Evolutionary conservation across 352 stramenopile species (phyloP).

Genomic region (Phytopythium helicoides): DNA sequence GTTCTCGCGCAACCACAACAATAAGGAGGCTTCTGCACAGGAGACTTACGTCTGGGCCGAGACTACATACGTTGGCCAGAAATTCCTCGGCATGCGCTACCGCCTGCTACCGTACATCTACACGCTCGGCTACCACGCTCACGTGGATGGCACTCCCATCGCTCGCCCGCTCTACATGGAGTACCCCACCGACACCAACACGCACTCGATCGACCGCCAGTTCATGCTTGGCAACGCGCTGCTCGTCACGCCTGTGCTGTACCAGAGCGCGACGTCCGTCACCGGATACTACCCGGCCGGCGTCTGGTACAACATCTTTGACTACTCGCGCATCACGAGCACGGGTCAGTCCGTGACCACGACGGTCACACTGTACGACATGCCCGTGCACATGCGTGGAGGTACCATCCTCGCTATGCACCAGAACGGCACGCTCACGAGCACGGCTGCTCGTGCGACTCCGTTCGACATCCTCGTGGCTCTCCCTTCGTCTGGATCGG

Average conservation of each 20-base stretch:
- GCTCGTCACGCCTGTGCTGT: conserved; percentile 47
- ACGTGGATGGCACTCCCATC: conserved; percentile 41
- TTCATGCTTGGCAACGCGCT: conserved; percentile 36
- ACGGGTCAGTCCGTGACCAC: conserved; percentile 23
- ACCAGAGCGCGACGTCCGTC: conserved; percentile 37
- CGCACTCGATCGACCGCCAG: conserved; percentile 38
- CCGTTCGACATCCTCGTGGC: conserved; percentile 56
- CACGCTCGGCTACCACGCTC: conserved; percentile 64
- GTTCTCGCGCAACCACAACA: conserved; percentile 85
- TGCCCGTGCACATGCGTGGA: conserved; percentile 55
- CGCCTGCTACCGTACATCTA: conserved; percentile 79
- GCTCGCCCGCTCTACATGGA: conserved; percentile 60
- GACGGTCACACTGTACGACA: conserved; percentile 47
- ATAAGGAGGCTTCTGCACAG: conserved; percentile 40
- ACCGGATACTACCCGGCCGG: conserved; percentile 42
- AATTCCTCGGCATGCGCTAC: conserved; percentile 72
- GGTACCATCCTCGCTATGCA: conserved; percentile 50
- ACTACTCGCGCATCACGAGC: conserved; percentile 32
- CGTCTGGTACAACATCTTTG: conserved; percentile 61
- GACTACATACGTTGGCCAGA: conserved; percentile 40
- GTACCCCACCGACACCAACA: conserved; percentile 44
- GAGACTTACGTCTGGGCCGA: conserved; percentile 68
- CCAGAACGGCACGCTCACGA: conserved; percentile 39
- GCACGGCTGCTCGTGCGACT: conserved; percentile 32
- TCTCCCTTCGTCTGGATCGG: conserved; percentile 11